Evolutionary conservation across 768 basidiomycete genomes (phyloP).

Genomic region (Pulveroboletus ravenelii): DNA sequence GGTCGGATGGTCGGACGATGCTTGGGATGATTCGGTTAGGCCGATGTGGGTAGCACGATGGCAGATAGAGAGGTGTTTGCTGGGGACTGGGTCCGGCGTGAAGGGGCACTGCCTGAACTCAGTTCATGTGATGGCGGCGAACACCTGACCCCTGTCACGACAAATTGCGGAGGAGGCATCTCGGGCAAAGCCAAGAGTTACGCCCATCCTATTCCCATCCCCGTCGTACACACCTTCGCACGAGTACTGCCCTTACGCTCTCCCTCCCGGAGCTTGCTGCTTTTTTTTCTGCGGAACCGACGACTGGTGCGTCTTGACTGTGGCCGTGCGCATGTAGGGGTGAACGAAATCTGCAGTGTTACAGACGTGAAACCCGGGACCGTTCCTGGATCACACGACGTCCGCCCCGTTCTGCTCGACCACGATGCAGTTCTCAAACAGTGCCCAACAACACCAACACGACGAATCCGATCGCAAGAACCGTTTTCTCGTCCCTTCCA

Average conservation of each 20-base stretch:
- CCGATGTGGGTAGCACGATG: not conserved
- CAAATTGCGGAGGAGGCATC: not conserved
- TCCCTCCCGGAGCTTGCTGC: not conserved
- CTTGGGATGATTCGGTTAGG: not conserved
- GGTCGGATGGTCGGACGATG: no score
- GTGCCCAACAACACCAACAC: slow-evolving; percentile 27
- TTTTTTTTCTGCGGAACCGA: not conserved
- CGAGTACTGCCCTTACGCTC: no score
- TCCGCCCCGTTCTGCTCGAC: not conserved
- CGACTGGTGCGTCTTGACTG: not conserved
- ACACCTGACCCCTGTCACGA: slow-evolving; percentile 12
- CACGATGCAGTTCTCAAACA: slow-evolving; percentile 33
- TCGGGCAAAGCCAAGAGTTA: not conserved
- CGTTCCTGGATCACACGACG: slow-evolving; percentile 19
- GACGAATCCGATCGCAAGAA: slow-evolving; percentile 60
- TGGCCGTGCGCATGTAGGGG: not conserved
- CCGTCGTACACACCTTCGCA: no score
- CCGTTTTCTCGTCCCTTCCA: slow-evolving; percentile 47
- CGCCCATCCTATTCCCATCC: not conserved
- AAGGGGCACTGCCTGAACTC: not conserved
- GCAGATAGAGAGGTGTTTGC: not conserved
- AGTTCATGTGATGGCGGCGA: slow-evolving; percentile 5
- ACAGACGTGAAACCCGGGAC: not conserved
- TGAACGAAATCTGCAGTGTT: not conserved
- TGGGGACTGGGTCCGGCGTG: not conserved